Base-by-base conservation (phyloP, 2,329 filamentous ascomycete species). In the Aspergillus eucalypticola region DNA sequence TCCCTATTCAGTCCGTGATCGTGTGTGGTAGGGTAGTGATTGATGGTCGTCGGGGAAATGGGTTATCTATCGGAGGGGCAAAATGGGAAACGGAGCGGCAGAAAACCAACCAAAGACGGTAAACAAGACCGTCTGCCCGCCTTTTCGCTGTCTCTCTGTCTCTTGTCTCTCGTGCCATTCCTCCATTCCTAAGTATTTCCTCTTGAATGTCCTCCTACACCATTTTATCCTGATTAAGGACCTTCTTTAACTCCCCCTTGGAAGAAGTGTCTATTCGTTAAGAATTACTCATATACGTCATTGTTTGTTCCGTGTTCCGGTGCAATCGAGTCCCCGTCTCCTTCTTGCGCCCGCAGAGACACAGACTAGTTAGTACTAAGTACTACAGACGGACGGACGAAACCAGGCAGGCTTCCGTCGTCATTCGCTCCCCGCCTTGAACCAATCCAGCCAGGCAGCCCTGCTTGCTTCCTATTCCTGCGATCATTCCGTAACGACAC, bases 61-160 rank as follows among this genome's bases (percentile, higher is more conserved):
- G 63, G 42, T 35, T 35, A 35, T 35, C 56, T 55, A 59, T 58
- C 59, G 66, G 70, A 69, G 65, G 66, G 66, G 66, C 65, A 71
- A 70, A 71, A 72, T 61, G 61, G 60, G 32, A 35, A 62, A 41
- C 49, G 32, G 51, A 59, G 56, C 46, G 52, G 60, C 54, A 56
- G 59, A 63, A 67, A 66, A 62, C 53, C 56, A 57, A 60, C 53
- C 56, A 57, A 60, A 44, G 51, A 58, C 44, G 58, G 58, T 61
- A 61, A 66, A 67, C 64, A 64, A 62, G 60, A 15, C 15, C 46
- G 23, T n/a, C 41, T 27, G 46, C 63, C 60, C 61, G 61, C 65
- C 60, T 66, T 69, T 59, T 35, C 32, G 59, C 58, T 41, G 41
- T 42, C 52, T 27, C 52, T 60, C 53, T 23, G n/a, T 48, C 29